phyloP scores from a whole-genome alignment of 176 grass and related monocot genomes.

The Saccharum officinarum region DNA sequence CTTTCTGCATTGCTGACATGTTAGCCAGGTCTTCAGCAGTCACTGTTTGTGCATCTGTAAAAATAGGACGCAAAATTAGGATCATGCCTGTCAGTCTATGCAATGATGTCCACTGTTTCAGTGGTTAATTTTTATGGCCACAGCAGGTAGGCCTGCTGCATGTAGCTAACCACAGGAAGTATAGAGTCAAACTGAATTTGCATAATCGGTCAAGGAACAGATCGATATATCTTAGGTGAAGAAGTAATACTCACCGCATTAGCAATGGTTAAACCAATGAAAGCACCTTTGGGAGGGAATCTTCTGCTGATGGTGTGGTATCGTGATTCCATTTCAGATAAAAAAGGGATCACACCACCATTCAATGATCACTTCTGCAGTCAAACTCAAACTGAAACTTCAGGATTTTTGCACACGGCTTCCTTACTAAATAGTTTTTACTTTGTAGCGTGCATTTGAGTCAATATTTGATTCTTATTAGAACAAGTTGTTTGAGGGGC shows the following conservation, averaged over 20 bases:
- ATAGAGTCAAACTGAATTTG: background rate
- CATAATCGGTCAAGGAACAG: constrained; percentile 7
- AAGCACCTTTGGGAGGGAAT: constrained; percentile 74
- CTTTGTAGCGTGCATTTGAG: background rate
- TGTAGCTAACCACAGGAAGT: no score
- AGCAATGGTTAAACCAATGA: constrained; percentile 85
- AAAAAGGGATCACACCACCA: no score
- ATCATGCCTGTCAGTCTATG: no score
- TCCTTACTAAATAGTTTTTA: background rate
- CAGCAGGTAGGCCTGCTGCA: no score
- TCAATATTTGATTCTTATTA: background rate
- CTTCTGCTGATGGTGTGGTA: constrained; percentile 67
- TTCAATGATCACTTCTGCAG: constrained; percentile 5
- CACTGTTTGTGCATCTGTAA: no score
- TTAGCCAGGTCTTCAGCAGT: no score
- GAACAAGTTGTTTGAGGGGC: background rate
- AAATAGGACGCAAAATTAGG: no score
- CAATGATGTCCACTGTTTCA: no score
- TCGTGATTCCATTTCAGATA: constrained; percentile 64
- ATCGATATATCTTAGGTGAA: background rate
- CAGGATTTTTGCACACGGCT: background rate
- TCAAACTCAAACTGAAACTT: constrained; percentile 16
- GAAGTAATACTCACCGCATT: constrained; percentile 49
- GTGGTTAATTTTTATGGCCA: no score
- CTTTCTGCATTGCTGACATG: no score